A percentile compares a stretch with the other conserved stretches of the same genome.
phyloP scores from a whole-genome alignment of 225 moss, liverwort and hornwort species.

The Straminergon stramineum region DNA sequence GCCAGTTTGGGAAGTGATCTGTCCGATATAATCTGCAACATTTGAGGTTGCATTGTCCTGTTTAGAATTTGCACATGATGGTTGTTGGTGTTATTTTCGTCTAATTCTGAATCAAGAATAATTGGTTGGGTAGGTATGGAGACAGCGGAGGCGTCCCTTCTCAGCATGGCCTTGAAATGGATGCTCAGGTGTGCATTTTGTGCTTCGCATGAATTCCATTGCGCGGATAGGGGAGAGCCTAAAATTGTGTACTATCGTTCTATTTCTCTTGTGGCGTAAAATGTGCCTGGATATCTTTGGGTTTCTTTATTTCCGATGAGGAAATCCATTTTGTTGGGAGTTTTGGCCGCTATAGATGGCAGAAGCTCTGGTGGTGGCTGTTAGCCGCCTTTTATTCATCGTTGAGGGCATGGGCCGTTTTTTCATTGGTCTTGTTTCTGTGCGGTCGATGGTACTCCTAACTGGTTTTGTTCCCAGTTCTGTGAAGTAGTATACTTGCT shows the following conservation, averaged over 20 bases:
- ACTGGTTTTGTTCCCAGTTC: background rate
- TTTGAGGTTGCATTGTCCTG: background rate
- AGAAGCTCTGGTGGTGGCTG: constrained; percentile 2
- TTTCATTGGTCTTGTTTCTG: background rate
- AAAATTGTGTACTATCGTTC: background rate
- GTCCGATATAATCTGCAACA: no score
- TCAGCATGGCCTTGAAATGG: constrained; percentile 69
- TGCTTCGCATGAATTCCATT: background rate
- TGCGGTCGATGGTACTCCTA: background rate
- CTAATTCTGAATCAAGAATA: background rate
- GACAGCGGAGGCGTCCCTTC: constrained; percentile 83
- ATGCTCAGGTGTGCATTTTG: constrained; percentile 58
- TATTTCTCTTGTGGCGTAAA: background rate
- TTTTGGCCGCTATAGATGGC: background rate
- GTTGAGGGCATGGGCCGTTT: background rate
- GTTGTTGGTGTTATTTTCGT: background rate
- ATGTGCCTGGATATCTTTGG: background rate
- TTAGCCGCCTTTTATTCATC: background rate
- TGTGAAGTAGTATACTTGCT: background rate
- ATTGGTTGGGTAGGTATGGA: constrained; percentile 56
- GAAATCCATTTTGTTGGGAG: background rate
- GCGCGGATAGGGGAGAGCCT: background rate
- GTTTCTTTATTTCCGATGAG: background rate
- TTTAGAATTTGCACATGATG: background rate
- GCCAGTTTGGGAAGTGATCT: background rate